Conservation (phyloP, 139 green algal species). For the Yamagishiella unicocca region DNA sequence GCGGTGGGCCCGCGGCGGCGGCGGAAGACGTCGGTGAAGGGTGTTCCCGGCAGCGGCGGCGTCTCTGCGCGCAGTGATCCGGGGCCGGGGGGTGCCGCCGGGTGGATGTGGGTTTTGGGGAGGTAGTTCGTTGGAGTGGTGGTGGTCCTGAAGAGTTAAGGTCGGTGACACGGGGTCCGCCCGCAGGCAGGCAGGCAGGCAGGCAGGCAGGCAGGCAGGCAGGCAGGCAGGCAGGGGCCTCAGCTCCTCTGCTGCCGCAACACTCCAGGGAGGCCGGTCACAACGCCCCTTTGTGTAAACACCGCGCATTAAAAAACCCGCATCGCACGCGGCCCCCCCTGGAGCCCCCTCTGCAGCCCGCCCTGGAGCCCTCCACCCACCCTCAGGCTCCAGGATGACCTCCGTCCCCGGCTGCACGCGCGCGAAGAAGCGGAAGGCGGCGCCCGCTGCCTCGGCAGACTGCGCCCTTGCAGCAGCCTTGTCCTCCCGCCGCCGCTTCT, state of each 20-base stretch:
- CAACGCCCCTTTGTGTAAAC: too few species aligned
- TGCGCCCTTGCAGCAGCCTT: neutral
- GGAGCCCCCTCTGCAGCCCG: too few species aligned
- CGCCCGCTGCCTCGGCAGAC: neutral
- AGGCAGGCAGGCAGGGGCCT: too few species aligned
- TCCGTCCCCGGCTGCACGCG: neutral
- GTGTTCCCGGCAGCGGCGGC: neutral
- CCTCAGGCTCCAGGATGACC: neutral
- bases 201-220: too few species aligned
- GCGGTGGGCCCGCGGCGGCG: neutral
- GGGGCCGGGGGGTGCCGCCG: neutral
- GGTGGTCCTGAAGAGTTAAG: too few species aligned
- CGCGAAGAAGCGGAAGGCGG: slow-evolving; percentile 35
- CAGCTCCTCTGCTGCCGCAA: too few species aligned
- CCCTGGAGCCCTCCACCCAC: too few species aligned
- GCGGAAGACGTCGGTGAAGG: slow-evolving; percentile 39
- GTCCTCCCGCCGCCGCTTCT: slow-evolving; percentile 1
- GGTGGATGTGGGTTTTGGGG: neutral
- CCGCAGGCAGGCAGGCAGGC: too few species aligned
- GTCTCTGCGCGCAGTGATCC: neutral
- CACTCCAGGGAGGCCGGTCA: too few species aligned
- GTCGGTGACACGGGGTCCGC: too few species aligned
- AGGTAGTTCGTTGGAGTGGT: neutral
- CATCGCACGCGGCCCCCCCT: too few species aligned
- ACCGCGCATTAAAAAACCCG: too few species aligned